A percentile compares a stretch with the other conserved stretches of the same genome.
Evolutionary conservation across 2,329 filamentous ascomycete genomes (phyloP).

Genomic region (Fusarium agapanthi): DNA sequence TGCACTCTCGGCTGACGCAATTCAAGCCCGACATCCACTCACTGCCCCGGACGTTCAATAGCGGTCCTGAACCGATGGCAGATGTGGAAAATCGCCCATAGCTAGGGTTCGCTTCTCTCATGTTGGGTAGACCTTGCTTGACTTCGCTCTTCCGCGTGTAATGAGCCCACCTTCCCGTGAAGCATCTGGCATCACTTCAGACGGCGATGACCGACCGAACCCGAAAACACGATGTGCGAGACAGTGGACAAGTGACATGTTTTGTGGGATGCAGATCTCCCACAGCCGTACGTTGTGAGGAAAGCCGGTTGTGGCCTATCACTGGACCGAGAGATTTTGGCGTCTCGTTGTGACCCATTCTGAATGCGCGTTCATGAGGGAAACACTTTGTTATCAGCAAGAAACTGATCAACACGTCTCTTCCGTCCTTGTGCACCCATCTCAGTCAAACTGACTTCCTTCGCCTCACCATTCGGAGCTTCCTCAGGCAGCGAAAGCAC

Average conservation of each 20-base stretch:
- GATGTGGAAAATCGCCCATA: background rate
- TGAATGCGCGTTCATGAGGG: slow-evolving; percentile 16
- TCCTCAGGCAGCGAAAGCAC: slow-evolving; percentile 47
- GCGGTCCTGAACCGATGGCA: background rate
- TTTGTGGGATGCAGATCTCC: background rate
- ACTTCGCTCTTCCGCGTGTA: background rate
- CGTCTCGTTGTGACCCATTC: background rate
- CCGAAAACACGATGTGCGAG: background rate
- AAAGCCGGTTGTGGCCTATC: too few relatives aligned
- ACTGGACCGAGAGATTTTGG: background rate
- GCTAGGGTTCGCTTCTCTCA: too few relatives aligned
- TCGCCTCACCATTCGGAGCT: background rate
- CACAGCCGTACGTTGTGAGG: background rate
- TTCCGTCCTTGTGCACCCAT: slow-evolving; percentile 31
- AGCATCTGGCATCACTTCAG: background rate
- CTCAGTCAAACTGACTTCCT: slow-evolving; percentile 18
- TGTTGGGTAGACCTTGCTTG: background rate
- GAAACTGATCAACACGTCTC: slow-evolving; percentile 40
- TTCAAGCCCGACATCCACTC: background rate
- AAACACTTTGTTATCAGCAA: slow-evolving; percentile 39
- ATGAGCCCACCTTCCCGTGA: background rate
- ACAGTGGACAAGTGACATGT: background rate
- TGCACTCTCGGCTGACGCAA: slow-evolving; percentile 44
- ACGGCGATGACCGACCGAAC: background rate
- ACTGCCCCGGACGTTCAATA: background rate